Base-by-base conservation (phyloP, 495 filamentous ascomycete species). In the Penicillium lividum region DNA sequence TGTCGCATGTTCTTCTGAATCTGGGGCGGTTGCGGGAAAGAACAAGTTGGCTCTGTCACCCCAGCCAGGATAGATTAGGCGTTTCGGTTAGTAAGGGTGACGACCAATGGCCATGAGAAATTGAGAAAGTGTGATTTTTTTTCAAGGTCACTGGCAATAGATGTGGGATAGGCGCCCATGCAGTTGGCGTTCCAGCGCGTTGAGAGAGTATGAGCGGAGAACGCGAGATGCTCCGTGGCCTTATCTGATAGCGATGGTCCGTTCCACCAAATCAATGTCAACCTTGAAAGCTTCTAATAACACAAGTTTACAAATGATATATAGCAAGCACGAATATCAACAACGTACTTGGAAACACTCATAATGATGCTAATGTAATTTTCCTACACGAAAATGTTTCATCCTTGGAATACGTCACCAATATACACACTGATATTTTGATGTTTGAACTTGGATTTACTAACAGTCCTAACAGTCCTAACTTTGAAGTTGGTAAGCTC, bases 141-240 rank as follows among this genome's bases (percentile, higher is more conserved):
- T 18, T 40, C 15, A 16, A 52, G 18, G 15, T 27, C 27, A 7
- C 7, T 16, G 46, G 46, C 28, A 16, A 3, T 49, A 30, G n/a
- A 40, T 2, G 33, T 13, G 8, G 10, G 50, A 38, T 25, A 22
- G 16, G 34, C 8, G 50, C 29, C 7, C 30, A 52, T 40, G 31
- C 7, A 25, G 10, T 10, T 29, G 16, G 46, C 50, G 34, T 45
- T 59, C 46, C 36, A 22, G 48, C 44, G 52, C 44, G 49, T 38
- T 44, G 46, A n/a, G 38, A 45, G 31, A 45, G 38, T 44, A 31
- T 31, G 27, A 49, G 52, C 45, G 60, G 60, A 66, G 64, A 50
- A 53, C 53, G 59, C 56, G 58, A 67, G 64, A 59, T 68, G 67
- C 64, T 68, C 56, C 67, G 67, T 69, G 67, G 67, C 67, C 65